These are phyloP conservation scores for Hypoxylon cercidicola DNA, from an alignment of 495 filamentous ascomycete genomes.

Conservation along the genomic window DNA sequence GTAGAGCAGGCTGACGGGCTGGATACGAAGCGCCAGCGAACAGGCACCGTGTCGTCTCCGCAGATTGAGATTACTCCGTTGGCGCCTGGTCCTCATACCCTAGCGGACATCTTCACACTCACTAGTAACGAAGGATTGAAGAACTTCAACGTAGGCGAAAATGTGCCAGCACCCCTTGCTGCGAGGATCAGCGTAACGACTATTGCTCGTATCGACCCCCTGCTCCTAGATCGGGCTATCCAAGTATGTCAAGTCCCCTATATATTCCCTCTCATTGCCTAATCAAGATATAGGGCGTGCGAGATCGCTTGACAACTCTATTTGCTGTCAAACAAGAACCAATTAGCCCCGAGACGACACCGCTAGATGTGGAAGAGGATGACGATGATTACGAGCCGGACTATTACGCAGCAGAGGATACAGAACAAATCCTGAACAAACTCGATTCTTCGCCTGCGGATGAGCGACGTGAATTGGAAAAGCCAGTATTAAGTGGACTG, in stretches of 20 bases:
- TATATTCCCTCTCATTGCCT: conserved; percentile 52
- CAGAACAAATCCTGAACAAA: conserved; percentile 77
- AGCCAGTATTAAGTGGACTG: conserved; percentile 37
- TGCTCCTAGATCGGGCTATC: conserved; percentile 72
- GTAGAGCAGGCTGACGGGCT: conserved; percentile 72
- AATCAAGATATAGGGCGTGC: conserved; percentile 47
- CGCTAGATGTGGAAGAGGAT: conserved; percentile 73
- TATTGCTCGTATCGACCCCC: conserved; percentile 70
- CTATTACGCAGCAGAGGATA: conserved; percentile 75
- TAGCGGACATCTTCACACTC: conserved; percentile 84
- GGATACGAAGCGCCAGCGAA: conserved; percentile 57
- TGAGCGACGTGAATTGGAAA: conserved; percentile 43
- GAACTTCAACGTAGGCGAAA: conserved; percentile 78
- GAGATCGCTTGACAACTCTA: conserved; percentile 50
- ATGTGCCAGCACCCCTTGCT: conserved; percentile 76
- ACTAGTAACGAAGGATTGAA: conserved; percentile 77
- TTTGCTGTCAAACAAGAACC: conserved; percentile 52
- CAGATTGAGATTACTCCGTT: conserved; percentile 70
- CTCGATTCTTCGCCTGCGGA: conserved; percentile 72
- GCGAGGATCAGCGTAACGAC: conserved; percentile 79
- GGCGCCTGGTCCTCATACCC: conserved; percentile 76
- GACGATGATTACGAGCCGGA: conserved; percentile 92
- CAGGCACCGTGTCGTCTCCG: conserved; percentile 42
- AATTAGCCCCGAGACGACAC: conserved; percentile 59
- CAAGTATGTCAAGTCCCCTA: conserved; percentile 65